Percentiles rank a stretch among this genome's conserved stretches.
Conservation (phyloP, 2,329 filamentous ascomycete species). For the Thermothelomyces thermophilus region DNA sequence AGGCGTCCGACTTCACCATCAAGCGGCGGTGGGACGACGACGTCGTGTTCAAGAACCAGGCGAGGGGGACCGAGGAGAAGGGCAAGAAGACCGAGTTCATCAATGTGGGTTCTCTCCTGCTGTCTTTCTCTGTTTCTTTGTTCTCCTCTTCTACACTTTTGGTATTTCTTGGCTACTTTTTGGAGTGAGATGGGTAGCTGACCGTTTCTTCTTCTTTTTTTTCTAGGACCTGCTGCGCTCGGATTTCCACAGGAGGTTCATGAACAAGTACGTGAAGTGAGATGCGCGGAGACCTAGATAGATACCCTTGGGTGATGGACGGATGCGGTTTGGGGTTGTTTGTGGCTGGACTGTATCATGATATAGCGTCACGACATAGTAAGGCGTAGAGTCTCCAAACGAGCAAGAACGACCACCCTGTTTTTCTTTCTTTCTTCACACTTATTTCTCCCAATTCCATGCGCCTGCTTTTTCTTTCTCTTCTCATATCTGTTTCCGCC, state of each 20-base stretch:
- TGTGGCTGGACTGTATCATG: no score
- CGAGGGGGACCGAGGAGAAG: conserved; percentile 86
- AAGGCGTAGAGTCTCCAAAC: no score
- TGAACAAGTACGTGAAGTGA: conserved; percentile 62
- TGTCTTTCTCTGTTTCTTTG: not conserved
- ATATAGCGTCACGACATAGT: not conserved
- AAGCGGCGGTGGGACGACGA: conserved; percentile 97
- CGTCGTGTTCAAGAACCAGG: conserved; percentile 98
- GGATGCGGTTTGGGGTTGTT: not conserved
- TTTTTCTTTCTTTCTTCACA: no score
- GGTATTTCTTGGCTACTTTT: conserved; percentile 22
- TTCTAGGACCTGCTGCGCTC: conserved; percentile 75
- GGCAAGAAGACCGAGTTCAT: conserved; percentile 89
- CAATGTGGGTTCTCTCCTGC: conserved; percentile 57
- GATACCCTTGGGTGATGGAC: conserved; percentile 3
- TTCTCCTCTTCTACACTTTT: no score
- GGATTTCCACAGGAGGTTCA: conserved; percentile 97
- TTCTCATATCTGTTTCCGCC: conserved; percentile 10
- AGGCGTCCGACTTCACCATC: conserved; percentile 71
- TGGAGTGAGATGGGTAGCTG: no score
- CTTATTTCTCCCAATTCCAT: no score
- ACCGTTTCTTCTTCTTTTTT: not conserved
- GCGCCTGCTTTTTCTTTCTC: no score
- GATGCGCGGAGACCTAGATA: not conserved
- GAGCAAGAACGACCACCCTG: not conserved